These are phyloP conservation scores for Funneliformis mosseae DNA, from an alignment of 192 early-diverging fungal genomes.

Conservation along the genomic window DNA sequence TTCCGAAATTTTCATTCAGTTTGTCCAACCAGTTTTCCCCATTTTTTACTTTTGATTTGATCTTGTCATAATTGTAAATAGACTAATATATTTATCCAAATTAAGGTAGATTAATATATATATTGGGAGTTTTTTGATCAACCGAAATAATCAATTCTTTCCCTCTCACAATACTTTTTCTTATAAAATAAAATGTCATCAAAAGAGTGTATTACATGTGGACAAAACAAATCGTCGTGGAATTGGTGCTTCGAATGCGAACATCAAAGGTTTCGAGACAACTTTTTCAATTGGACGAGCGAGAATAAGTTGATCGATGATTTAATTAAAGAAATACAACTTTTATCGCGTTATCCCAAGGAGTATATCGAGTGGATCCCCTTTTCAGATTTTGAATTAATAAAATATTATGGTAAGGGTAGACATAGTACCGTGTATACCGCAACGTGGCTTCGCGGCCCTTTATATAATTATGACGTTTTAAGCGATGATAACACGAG, in stretches of 20 bases:
- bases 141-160: too few relatives aligned
- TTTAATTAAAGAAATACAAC: not conserved
- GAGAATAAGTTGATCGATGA: not conserved
- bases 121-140: too few relatives aligned
- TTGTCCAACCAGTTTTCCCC: too few relatives aligned
- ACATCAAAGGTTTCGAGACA: not conserved
- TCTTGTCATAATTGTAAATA: too few relatives aligned
- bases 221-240: not conserved
- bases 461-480: not conserved
- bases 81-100: too few relatives aligned
- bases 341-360: not conserved
- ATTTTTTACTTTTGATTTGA: too few relatives aligned
- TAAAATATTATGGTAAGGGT: not conserved
- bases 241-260: not conserved
- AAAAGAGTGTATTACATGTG: not conserved
- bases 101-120: too few relatives aligned
- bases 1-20: too few relatives aligned
- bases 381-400: not conserved
- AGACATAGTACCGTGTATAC: not conserved
- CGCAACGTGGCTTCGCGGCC: not conserved
- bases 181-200: not conserved
- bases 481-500: not conserved
- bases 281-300: not conserved
- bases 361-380: conserved; percentile 10
- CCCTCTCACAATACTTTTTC: too few relatives aligned